Evolutionary conservation across 345 rosid genomes (phyloP).

Genomic region (Chamaenerion angustifolium): DNA sequence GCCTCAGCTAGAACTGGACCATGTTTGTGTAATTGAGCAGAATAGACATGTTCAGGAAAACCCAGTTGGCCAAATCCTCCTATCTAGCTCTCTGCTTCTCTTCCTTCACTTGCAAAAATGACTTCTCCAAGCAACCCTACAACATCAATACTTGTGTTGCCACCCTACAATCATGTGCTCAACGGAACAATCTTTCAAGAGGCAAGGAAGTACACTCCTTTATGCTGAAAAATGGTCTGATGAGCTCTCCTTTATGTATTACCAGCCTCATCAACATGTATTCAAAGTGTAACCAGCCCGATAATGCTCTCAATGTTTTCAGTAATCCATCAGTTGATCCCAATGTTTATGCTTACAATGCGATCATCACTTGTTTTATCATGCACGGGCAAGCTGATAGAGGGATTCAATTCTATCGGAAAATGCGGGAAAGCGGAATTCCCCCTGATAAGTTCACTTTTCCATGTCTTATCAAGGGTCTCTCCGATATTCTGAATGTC

Average conservation of each 20-base stretch:
- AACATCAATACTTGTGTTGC: conserved; percentile 31
- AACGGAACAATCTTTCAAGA: conserved; percentile 12
- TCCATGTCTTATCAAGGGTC: conserved; percentile 46
- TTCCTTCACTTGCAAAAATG: too few relatives aligned
- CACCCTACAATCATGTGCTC: conserved; percentile 40
- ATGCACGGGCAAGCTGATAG: conserved; percentile 21
- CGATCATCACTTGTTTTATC: conserved; percentile 39
- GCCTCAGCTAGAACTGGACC: too few relatives aligned
- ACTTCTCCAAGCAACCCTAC: background rate
- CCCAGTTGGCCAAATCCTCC: too few relatives aligned
- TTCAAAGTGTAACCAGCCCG: conserved; percentile 31
- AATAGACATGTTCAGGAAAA: too few relatives aligned
- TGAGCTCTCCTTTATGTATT: conserved; percentile 26
- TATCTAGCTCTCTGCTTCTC: too few relatives aligned
- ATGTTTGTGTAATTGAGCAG: too few relatives aligned
- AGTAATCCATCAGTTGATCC: conserved; percentile 10
- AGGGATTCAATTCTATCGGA: conserved; percentile 27
- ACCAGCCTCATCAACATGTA: conserved; percentile 55
- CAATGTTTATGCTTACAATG: conserved; percentile 40
- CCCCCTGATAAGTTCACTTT: conserved; percentile 48
- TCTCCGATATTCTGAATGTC: conserved; percentile 28
- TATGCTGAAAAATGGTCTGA: conserved; percentile 32
- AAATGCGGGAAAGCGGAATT: conserved; percentile 29
- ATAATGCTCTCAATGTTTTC: conserved; percentile 18
- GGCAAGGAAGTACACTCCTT: conserved; percentile 32